These are phyloP conservation scores for Porogramme epimiltina DNA, from an alignment of 1,284 basidiomycete genomes.

Conservation along the genomic window DNA sequence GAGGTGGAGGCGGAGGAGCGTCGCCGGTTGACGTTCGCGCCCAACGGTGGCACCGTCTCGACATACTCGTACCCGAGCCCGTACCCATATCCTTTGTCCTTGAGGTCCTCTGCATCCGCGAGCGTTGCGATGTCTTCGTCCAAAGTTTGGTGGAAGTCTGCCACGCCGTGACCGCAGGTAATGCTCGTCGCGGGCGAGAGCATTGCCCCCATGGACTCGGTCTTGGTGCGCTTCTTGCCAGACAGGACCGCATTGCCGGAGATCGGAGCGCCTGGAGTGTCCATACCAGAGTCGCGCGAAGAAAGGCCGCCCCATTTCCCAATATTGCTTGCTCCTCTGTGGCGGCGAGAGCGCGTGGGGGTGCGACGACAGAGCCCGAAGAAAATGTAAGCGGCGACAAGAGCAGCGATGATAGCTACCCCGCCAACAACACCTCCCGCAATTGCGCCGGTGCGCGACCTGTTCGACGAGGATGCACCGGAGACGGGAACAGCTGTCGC, in stretches of 20 bases:
- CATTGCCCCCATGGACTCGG: slow-evolving; percentile 18
- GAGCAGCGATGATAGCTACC: slow-evolving; percentile 22
- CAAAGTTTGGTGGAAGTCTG: slow-evolving; percentile 21
- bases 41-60: slow-evolving; percentile 20
- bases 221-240: slow-evolving; percentile 7
- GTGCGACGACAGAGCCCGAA: slow-evolving; percentile 27
- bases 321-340: slow-evolving; percentile 1
- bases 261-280: too few species aligned
- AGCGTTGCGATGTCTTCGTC: slow-evolving; percentile 27
- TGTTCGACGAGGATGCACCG: not conserved
- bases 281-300: slow-evolving; percentile 18
- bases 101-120: slow-evolving; percentile 27
- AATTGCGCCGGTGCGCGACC: slow-evolving; percentile 31
- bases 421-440: slow-evolving; percentile 39
- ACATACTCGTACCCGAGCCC: slow-evolving; percentile 11
- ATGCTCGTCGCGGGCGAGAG: slow-evolving; percentile 14
- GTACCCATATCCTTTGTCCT: slow-evolving; percentile 1
- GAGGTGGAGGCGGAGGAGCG: slow-evolving; percentile 14
- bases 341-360: slow-evolving; percentile 19
- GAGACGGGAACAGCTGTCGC: not conserved
- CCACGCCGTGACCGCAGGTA: slow-evolving; percentile 11
- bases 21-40: slow-evolving; percentile 9
- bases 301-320: slow-evolving; percentile 30
- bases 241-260: not conserved
- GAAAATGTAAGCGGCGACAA: slow-evolving; percentile 24